These are phyloP conservation scores for Steccherinum ochraceum DNA, from an alignment of 768 basidiomycete genomes.

Conservation along the genomic window DNA sequence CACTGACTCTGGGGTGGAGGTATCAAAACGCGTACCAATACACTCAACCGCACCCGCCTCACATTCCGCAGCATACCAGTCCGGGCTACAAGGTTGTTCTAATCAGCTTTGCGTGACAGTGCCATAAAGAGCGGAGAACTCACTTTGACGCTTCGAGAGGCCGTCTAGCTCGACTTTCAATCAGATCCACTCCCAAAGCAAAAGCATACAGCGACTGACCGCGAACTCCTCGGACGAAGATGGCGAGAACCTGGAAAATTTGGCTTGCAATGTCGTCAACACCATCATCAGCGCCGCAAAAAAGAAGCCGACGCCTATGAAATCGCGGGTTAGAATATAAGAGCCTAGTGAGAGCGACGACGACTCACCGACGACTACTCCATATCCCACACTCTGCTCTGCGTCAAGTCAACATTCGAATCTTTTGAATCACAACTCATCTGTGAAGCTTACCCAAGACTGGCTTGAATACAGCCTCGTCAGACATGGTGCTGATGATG, in stretches of 20 bases:
- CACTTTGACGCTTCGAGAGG: constrained; percentile 41
- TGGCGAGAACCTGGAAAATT: constrained; percentile 40
- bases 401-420: too few species aligned
- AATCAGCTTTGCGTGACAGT: not conserved
- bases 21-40: not conserved
- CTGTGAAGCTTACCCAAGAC: not conserved
- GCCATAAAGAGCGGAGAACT: not conserved
- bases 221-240: constrained; percentile 42
- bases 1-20: constrained; percentile 33
- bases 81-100: constrained; percentile 35
- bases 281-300: constrained; percentile 42
- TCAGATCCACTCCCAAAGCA: constrained; percentile 1
- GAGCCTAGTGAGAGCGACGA: not conserved
- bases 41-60: constrained; percentile 5
- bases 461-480: not conserved
- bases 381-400: constrained; percentile 44
- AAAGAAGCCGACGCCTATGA: constrained; percentile 44
- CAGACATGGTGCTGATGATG: too few species aligned
- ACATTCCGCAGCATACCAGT: constrained; percentile 45
- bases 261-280: constrained; percentile 38
- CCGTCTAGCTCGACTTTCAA: constrained; percentile 25
- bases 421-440: not conserved
- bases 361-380: constrained; percentile 38
- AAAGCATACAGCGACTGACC: constrained; percentile 20
- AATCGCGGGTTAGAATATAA: not conserved